These are phyloP conservation scores for Aspergillus hiratsukae DNA, from an alignment of 2,329 filamentous ascomycete species.

Conservation along the genomic window DNA sequence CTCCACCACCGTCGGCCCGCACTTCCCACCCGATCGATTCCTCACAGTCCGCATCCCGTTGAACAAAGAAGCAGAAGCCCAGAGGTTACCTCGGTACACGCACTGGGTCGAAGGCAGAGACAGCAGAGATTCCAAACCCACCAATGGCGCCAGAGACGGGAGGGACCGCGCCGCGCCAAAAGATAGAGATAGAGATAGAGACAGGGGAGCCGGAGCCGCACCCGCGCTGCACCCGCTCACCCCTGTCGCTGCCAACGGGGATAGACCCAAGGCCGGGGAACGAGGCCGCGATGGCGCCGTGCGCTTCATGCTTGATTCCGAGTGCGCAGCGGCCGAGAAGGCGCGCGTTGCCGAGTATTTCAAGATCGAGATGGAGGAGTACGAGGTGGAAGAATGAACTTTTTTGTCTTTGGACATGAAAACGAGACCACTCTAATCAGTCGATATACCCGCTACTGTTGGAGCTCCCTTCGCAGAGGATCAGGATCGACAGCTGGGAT, in stretches of 20 bases:
- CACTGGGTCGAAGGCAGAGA: constrained; percentile 44
- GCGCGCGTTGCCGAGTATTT: constrained; percentile 64
- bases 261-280: constrained; percentile 41
- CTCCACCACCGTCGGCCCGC: constrained; percentile 67
- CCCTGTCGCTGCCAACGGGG: constrained; percentile 42
- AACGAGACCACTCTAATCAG: neutral
- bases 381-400: constrained; percentile 36
- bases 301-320: constrained; percentile 81
- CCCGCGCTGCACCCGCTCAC: constrained; percentile 37
- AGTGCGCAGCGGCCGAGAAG: constrained; percentile 68
- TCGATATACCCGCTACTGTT: neutral
- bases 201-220: constrained; percentile 1
- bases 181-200: constrained; percentile 4
- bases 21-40: constrained; percentile 71
- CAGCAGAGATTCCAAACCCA: constrained; percentile 15
- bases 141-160: constrained; percentile 17
- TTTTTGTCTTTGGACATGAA: neutral
- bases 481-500: neutral
- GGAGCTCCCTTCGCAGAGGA: neutral
- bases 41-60: constrained; percentile 82
- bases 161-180: constrained; percentile 16
- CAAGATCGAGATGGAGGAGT: constrained; percentile 70
- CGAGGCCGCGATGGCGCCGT: constrained; percentile 66
- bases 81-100: constrained; percentile 59
- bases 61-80: constrained; percentile 71